phyloP scores from a whole-genome alignment of 352 stramenopile species.

The Pythium sukuiense region DNA sequence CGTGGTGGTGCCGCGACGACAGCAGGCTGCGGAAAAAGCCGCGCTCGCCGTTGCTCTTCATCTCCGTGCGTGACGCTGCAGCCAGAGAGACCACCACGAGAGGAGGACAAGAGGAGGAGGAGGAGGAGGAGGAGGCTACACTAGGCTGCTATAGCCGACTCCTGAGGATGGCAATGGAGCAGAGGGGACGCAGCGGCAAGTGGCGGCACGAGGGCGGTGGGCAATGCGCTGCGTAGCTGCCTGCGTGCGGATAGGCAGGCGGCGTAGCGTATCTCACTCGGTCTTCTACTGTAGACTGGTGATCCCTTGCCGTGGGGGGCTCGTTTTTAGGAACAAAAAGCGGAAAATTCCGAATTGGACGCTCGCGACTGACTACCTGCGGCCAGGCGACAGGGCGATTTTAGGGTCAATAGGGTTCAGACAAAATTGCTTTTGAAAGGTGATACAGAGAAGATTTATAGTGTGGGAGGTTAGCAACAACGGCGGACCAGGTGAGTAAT shows the following conservation, averaged over 20 bases:
- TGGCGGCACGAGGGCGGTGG: background rate
- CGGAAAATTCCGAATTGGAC: slow-evolving; percentile 18
- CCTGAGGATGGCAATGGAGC: background rate
- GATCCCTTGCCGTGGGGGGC: slow-evolving; percentile 3
- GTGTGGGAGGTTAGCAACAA: slow-evolving; percentile 7
- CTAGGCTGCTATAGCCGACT: background rate
- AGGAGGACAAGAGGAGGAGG: background rate
- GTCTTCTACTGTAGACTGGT: background rate
- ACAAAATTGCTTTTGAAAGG: background rate
- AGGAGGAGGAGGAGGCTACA: background rate
- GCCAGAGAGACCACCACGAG: too few species aligned
- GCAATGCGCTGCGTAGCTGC: too few species aligned
- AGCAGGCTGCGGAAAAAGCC: slow-evolving; percentile 35
- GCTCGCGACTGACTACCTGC: slow-evolving; percentile 21
- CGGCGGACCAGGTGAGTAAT: slow-evolving; percentile 19
- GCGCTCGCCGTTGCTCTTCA: slow-evolving; percentile 29
- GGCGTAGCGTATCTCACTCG: too few species aligned
- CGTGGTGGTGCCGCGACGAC: slow-evolving; percentile 20
- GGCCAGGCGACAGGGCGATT: slow-evolving; percentile 2
- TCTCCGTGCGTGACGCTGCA: background rate
- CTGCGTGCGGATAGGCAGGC: background rate
- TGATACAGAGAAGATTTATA: background rate
- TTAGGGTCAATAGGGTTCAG: too few species aligned
- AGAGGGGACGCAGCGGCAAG: background rate
- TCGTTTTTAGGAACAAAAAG: slow-evolving; percentile 6